A percentile compares a stretch with the other conserved stretches of the same genome.
phyloP scores from a whole-genome alignment of 148 eudicot species.

The Linanthus parryae region DNA sequence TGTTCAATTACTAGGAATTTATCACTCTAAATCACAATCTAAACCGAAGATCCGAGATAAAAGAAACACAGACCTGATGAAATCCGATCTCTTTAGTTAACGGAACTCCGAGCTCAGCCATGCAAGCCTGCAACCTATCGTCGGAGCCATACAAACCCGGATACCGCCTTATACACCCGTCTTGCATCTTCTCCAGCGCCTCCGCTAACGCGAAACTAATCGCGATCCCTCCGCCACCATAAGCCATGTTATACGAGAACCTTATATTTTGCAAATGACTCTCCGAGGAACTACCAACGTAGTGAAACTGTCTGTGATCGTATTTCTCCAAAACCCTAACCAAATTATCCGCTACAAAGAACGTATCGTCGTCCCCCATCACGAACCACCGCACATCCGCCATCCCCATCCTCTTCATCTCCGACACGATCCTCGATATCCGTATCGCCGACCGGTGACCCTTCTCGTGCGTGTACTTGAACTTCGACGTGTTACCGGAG shows the following conservation, averaged over 20 bases:
- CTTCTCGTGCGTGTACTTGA: slow-evolving; percentile 50
- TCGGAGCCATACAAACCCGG: slow-evolving; percentile 56
- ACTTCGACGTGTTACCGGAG: slow-evolving; percentile 54
- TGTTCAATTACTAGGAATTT: neutral
- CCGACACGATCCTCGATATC: slow-evolving; percentile 77
- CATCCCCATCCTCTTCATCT: slow-evolving; percentile 48
- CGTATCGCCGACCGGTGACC: slow-evolving; percentile 89
- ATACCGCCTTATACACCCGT: slow-evolving; percentile 55
- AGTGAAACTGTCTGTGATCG: slow-evolving; percentile 42
- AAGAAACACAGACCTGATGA: slow-evolving; percentile 38
- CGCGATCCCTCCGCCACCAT: slow-evolving; percentile 70
- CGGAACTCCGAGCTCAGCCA: slow-evolving; percentile 71
- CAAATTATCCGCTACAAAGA: slow-evolving; percentile 50
- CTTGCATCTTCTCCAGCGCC: slow-evolving; percentile 54
- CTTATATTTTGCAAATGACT: slow-evolving; percentile 53
- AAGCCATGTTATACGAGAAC: slow-evolving; percentile 62
- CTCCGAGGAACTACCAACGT: slow-evolving; percentile 59
- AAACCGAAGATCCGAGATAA: neutral
- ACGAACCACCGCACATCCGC: slow-evolving; percentile 55
- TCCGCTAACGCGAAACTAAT: slow-evolving; percentile 53
- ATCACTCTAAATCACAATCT: neutral
- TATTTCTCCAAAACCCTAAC: slow-evolving; percentile 37
- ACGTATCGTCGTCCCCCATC: slow-evolving; percentile 56
- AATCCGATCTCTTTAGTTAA: slow-evolving; percentile 61
- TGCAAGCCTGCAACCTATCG: slow-evolving; percentile 69